Percentiles rank a stretch among this genome's conserved stretches.
Evolutionary conservation across 306 rosid genomes (phyloP).

Genomic region (Hylodesmum podocarpum): DNA sequence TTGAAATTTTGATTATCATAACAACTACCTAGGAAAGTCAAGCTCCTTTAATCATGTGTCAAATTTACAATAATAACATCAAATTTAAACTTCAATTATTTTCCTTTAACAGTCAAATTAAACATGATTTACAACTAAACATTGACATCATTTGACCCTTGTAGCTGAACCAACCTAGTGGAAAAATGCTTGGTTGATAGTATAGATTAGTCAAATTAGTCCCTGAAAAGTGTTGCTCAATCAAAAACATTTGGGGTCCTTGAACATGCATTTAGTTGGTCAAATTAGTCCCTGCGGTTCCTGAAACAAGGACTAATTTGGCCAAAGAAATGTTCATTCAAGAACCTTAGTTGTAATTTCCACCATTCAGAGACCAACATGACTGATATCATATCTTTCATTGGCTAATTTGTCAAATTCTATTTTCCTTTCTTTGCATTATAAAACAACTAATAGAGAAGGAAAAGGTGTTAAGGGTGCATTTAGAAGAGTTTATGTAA

Average conservation of each 20-base stretch:
- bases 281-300: not conserved
- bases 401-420: not conserved
- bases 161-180: not conserved
- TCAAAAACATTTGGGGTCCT: not conserved
- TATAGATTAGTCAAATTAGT: not conserved
- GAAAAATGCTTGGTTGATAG: not conserved
- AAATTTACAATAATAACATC: not conserved
- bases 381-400: not conserved
- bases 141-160: not conserved
- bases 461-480: not conserved
- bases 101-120: not conserved
- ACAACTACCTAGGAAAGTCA: not conserved
- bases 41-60: not conserved
- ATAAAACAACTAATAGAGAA: not conserved
- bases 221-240: no score
- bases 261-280: not conserved
- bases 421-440: not conserved
- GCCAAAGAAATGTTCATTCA: not conserved
- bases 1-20: not conserved
- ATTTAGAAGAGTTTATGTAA: not conserved
- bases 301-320: not conserved
- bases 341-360: not conserved
- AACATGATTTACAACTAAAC: not conserved
- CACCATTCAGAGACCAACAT: not conserved
- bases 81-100: not conserved